Percentiles rank a stretch among this genome's conserved stretches.
Conservation (phyloP, 2,329 filamentous ascomycete species). For the Fusarium odoratissimum region DNA sequence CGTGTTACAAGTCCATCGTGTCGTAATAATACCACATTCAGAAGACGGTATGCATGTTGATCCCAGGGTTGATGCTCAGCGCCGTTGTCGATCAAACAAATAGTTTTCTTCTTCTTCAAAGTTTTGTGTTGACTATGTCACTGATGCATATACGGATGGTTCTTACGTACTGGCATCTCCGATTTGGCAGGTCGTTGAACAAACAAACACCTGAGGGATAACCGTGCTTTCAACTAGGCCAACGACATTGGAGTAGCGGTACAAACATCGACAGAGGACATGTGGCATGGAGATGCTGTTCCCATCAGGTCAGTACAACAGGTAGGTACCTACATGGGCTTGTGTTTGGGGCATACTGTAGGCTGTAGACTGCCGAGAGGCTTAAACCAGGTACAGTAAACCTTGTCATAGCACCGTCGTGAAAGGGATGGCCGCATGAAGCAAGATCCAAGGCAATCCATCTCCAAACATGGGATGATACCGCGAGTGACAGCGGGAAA, state of each 20-base stretch:
- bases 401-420: conserved; percentile 9
- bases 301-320: background rate
- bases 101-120: background rate
- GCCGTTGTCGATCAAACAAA: conserved; percentile 34
- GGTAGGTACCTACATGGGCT: background rate
- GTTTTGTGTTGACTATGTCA: conserved; percentile 19
- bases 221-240: background rate
- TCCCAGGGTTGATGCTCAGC: conserved; percentile 10
- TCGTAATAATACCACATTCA: background rate
- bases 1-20: background rate
- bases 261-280: background rate
- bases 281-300: background rate
- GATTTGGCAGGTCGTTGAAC: conserved; percentile 17
- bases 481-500: conserved; percentile 21
- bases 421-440: conserved; percentile 20
- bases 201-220: background rate
- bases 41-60: conserved; percentile 23
- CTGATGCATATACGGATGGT: background rate
- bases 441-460: conserved; percentile 14
- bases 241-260: background rate
- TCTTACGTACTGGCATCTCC: conserved; percentile 24
- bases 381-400: conserved; percentile 7
- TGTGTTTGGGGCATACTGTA: background rate
- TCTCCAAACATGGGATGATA: conserved; percentile 8
- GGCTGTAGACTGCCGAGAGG: conserved; percentile 20